phyloP scores from a whole-genome alignment of 2,329 filamentous ascomycete genomes.

The Didymella keratinophila region DNA sequence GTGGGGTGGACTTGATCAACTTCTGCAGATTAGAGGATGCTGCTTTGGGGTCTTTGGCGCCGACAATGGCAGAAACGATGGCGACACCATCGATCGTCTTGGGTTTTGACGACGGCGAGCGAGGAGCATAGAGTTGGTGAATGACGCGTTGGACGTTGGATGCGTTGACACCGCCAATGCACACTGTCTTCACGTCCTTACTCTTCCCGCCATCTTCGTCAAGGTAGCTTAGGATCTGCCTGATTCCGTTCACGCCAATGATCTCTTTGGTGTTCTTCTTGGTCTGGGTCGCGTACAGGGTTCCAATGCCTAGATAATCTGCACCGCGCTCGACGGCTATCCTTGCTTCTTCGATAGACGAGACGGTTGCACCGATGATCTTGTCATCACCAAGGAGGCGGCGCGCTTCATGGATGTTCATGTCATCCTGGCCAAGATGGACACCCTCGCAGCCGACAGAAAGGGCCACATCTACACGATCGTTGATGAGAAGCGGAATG shows the following conservation, averaged over 20 bases:
- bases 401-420: slow-evolving; percentile 73
- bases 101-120: slow-evolving; percentile 31
- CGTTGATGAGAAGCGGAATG: slow-evolving; percentile 90
- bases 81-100: slow-evolving; percentile 82
- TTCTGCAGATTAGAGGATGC: slow-evolving; percentile 67
- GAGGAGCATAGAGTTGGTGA: slow-evolving; percentile 67
- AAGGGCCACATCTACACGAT: slow-evolving; percentile 86
- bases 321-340: slow-evolving; percentile 78
- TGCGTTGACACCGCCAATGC: slow-evolving; percentile 87
- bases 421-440: slow-evolving; percentile 94
- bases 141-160: slow-evolving; percentile 77
- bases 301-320: slow-evolving; percentile 90
- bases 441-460: slow-evolving; percentile 89
- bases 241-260: slow-evolving; percentile 76
- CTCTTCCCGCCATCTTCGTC: slow-evolving; percentile 45
- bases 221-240: slow-evolving; percentile 70
- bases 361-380: slow-evolving; percentile 90
- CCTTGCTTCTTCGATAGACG: slow-evolving; percentile 74
- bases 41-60: slow-evolving; percentile 69
- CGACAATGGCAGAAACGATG: slow-evolving; percentile 88
- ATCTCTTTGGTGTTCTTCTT: slow-evolving; percentile 88
- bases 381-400: slow-evolving; percentile 75
- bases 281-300: slow-evolving; percentile 81
- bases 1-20: slow-evolving; percentile 57
- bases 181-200: slow-evolving; percentile 65